Conservation (phyloP, 1,284 basidiomycete species). For the Xerocomus amazonicus region DNA sequence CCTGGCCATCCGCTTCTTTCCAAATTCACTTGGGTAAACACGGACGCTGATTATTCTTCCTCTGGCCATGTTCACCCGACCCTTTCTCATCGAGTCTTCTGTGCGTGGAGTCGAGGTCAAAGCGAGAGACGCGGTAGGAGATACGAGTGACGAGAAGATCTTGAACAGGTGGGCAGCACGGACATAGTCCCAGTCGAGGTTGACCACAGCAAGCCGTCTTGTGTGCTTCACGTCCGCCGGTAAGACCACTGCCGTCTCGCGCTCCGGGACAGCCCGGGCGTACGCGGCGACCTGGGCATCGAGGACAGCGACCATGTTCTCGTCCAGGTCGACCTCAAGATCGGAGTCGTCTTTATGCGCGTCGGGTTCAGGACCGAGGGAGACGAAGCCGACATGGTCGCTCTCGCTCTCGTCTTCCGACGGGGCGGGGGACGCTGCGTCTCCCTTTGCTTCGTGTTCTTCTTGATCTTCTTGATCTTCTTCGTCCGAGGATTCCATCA, state of each 20-base stretch:
- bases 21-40: slow-evolving; percentile 93
- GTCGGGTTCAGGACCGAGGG: slow-evolving; percentile 43
- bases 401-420: slow-evolving; percentile 41
- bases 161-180: slow-evolving; percentile 89
- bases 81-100: neutral
- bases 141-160: slow-evolving; percentile 88
- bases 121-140: slow-evolving; percentile 46
- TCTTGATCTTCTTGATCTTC: slow-evolving; percentile 38
- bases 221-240: slow-evolving; percentile 47
- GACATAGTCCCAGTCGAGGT: slow-evolving; percentile 98
- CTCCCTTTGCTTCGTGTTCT: slow-evolving; percentile 18
- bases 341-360: slow-evolving; percentile 30
- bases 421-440: slow-evolving; percentile 28
- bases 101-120: slow-evolving; percentile 26
- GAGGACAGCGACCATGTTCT: slow-evolving; percentile 64
- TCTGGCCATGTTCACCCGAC: slow-evolving; percentile 35
- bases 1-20: slow-evolving; percentile 80
- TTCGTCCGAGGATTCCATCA: slow-evolving; percentile 87
- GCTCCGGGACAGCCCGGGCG: slow-evolving; percentile 41
- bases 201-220: slow-evolving; percentile 84
- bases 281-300: slow-evolving; percentile 73
- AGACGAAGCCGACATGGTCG: slow-evolving; percentile 49
- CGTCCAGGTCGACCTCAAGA: slow-evolving; percentile 76
- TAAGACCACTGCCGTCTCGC: slow-evolving; percentile 22
- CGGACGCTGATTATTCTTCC: slow-evolving; percentile 74